Conservation (phyloP, 345 rosid species). For the Camelina laxa region DNA sequence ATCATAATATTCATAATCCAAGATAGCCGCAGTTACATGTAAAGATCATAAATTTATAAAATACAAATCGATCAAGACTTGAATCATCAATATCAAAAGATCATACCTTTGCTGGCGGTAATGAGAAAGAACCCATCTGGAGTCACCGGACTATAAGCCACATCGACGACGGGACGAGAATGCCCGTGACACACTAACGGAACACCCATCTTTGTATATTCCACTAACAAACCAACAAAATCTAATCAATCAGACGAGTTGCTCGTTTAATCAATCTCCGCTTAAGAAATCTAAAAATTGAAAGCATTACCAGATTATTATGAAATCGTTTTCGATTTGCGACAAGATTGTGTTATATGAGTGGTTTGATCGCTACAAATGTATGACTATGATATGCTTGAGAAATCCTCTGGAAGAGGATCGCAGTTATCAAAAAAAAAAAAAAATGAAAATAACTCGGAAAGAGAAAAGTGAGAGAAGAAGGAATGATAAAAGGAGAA, state of each 20-base stretch:
- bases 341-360: conserved; percentile 6
- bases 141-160: conserved; percentile 74
- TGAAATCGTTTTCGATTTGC: conserved; percentile 2
- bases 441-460: neutral
- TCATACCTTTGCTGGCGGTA: conserved; percentile 82
- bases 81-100: conserved; percentile 5
- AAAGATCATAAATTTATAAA: neutral
- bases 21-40: conserved; percentile 14
- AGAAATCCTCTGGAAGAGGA: conserved; percentile 36
- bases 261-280: neutral
- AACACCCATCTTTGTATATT: conserved; percentile 59
- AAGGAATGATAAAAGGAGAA: conserved; percentile 6
- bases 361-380: conserved; percentile 24
- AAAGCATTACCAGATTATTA: neutral
- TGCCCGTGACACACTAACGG: conserved; percentile 89
- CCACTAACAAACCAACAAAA: conserved; percentile 22
- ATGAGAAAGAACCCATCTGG: conserved; percentile 88
- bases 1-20: conserved; percentile 9
- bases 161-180: conserved; percentile 86
- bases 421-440: neutral
- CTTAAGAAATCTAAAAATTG: neutral
- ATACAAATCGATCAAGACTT: conserved; percentile 20
- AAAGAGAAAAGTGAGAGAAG: neutral
- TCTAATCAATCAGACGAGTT: conserved; percentile 7
- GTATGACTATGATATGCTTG: conserved; percentile 1